Conservation (phyloP, 1,139 yeast genomes). For the Wickerhamiella pararugosa region DNA sequence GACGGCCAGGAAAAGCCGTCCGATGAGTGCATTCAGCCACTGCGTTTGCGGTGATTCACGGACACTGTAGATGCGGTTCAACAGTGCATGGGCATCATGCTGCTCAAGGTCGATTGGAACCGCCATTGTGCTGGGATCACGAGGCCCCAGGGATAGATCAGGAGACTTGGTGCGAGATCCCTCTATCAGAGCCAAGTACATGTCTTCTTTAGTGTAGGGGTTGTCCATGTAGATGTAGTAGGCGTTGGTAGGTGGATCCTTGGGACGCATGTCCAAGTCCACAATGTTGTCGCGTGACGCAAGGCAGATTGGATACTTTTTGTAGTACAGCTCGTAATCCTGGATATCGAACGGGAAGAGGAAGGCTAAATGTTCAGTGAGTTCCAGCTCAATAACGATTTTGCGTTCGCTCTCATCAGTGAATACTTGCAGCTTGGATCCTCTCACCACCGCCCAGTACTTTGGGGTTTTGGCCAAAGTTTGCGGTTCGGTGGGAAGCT, state of each 20-base stretch:
- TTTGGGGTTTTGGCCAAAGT: slow-evolving; percentile 20
- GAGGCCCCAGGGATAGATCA: slow-evolving; percentile 12
- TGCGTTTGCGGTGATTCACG: slow-evolving; percentile 67
- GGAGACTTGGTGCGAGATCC: slow-evolving; percentile 20
- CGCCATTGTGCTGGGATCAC: slow-evolving; percentile 43
- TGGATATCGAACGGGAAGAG: slow-evolving; percentile 72
- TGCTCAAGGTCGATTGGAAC: slow-evolving; percentile 60
- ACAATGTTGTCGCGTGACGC: slow-evolving; percentile 13
- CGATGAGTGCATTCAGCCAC: slow-evolving; percentile 82
- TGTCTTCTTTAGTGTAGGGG: slow-evolving; percentile 75
- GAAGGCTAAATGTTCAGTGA: slow-evolving; percentile 53
- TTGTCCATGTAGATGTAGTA: slow-evolving; percentile 64
- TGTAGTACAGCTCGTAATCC: slow-evolving; percentile 69
- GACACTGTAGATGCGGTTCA: slow-evolving; percentile 46
- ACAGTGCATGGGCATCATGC: slow-evolving; percentile 42
- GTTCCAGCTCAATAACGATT: slow-evolving; percentile 65
- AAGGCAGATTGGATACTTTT: slow-evolving; percentile 64
- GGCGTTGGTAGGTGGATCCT: slow-evolving; percentile 35
- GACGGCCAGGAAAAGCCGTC: slow-evolving; percentile 62
- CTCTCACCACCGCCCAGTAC: slow-evolving; percentile 31
- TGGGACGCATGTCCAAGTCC: slow-evolving; percentile 12
- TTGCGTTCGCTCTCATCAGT: slow-evolving; percentile 41
- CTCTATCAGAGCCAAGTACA: slow-evolving; percentile 73
- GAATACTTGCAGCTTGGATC: slow-evolving; percentile 74
- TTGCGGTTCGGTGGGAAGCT: slow-evolving; percentile 1